Percentiles rank a stretch among this genome's conserved stretches.
phyloP scores from a whole-genome alignment of 148 eudicot species.

The Rhododendron kiyosumense region DNA sequence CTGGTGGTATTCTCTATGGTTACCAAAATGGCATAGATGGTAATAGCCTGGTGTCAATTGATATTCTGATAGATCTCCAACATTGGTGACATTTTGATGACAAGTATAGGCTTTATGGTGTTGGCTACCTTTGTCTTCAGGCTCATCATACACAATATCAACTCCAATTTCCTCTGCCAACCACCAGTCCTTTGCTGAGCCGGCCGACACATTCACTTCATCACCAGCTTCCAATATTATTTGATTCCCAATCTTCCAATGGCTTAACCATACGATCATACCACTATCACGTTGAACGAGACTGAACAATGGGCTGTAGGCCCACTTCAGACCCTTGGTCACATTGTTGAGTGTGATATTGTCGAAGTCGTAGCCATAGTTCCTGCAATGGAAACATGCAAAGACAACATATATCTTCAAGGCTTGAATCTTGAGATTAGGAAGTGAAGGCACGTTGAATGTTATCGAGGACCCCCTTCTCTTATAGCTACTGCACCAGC shows the following conservation, averaged over 20 bases:
- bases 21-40: background rate
- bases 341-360: background rate
- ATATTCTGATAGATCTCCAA: background rate
- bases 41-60: background rate
- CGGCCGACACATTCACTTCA: no score
- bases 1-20: no score
- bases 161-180: background rate
- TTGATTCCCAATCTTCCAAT: background rate
- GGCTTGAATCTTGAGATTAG: background rate
- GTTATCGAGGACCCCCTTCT: background rate
- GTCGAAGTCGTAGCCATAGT: background rate
- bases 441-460: background rate
- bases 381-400: background rate
- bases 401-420: background rate
- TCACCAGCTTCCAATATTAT: no score
- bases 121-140: background rate
- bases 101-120: background rate
- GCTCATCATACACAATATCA: background rate
- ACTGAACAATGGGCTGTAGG: background rate
- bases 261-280: background rate
- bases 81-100: background rate
- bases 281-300: no score
- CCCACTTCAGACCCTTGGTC: constrained; percentile 1
- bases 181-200: rapidly evolving
- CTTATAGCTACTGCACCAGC: background rate